phyloP scores from a whole-genome alignment of 2,329 filamentous ascomycete genomes.

The Magnaporthiopsis poae region DNA sequence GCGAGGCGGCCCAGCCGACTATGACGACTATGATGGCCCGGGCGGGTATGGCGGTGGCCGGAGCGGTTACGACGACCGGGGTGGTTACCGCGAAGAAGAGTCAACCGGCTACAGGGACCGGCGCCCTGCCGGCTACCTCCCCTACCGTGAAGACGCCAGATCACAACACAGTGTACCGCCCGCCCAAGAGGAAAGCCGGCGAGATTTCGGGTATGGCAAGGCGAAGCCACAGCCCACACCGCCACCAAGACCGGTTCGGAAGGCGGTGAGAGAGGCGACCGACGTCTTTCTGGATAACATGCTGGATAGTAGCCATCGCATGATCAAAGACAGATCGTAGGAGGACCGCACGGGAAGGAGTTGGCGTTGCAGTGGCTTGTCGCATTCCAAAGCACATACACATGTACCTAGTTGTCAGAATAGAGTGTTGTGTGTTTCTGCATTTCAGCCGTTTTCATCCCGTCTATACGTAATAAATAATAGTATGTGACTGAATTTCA shows the following conservation, averaged over 20 bases:
- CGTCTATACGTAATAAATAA: background rate
- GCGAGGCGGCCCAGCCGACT: background rate
- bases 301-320: constrained; percentile 16
- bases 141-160: background rate
- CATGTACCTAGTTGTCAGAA: background rate
- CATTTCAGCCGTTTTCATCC: background rate
- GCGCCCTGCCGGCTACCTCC: background rate
- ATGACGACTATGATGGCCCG: background rate
- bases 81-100: background rate
- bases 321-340: constrained; percentile 9
- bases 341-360: background rate
- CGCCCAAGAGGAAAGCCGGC: background rate
- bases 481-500: constrained; percentile 1
- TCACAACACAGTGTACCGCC: background rate
- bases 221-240: background rate
- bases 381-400: background rate
- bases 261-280: background rate
- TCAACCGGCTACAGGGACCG: background rate
- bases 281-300: constrained; percentile 15
- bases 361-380: background rate
- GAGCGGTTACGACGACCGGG: background rate
- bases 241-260: background rate
- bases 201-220: background rate
- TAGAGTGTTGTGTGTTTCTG: background rate
- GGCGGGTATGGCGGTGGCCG: background rate